Evolutionary conservation across 2,329 filamentous ascomycete species (phyloP).

Genomic region (Fusarium sororula): DNA sequence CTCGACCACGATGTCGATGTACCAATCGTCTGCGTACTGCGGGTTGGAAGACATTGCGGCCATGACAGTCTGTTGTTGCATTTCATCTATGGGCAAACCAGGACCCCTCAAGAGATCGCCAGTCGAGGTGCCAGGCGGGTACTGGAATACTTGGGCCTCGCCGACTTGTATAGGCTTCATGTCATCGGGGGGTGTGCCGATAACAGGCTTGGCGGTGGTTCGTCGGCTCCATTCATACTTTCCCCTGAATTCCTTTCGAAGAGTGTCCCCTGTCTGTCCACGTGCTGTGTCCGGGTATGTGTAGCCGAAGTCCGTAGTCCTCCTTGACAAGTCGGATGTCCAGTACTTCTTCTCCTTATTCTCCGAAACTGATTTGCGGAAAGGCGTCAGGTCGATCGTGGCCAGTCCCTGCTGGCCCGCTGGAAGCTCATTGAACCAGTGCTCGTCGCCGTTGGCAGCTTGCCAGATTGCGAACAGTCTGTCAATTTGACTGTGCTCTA

Average conservation of each 20-base stretch:
- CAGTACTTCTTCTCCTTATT: background rate
- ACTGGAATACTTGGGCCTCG: background rate
- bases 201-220: rapidly evolving
- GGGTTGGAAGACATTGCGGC: background rate
- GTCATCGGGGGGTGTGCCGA: rapidly evolving
- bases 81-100: background rate
- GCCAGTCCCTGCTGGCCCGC: rapidly evolving
- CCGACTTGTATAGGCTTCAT: background rate
- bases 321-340: rapidly evolving
- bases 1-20: background rate
- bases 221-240: background rate
- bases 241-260: background rate
- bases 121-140: background rate
- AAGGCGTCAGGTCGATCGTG: rapidly evolving
- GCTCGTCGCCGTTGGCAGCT: background rate
- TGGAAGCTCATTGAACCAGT: background rate
- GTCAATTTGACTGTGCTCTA: background rate
- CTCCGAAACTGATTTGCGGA: background rate
- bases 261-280: rapidly evolving
- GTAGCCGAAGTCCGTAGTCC: rapidly evolving
- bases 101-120: rapidly evolving
- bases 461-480: background rate
- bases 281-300: rapidly evolving
- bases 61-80: background rate
- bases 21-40: background rate